Evolutionary conservation across 2,329 filamentous ascomycete species (phyloP).

Genomic region (Monascus ruber): DNA sequence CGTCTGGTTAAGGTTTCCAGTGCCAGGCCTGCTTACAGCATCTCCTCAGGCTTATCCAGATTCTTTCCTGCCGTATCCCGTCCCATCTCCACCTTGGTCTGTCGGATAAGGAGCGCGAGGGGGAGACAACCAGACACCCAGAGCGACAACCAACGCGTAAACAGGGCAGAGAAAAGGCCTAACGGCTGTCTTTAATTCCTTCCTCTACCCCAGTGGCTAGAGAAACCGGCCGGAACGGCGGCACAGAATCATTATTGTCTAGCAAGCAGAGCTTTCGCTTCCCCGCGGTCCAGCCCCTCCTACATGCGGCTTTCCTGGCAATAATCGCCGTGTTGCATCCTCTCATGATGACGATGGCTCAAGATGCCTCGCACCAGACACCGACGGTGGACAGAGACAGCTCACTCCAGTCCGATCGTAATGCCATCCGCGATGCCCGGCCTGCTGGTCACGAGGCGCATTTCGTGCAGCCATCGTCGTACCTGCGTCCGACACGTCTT

Average conservation of each 20-base stretch:
- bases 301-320: slow-evolving; percentile 7
- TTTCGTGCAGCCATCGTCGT: slow-evolving; percentile 39
- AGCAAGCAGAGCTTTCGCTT: neutral
- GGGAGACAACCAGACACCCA: too few species aligned
- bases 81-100: too few species aligned
- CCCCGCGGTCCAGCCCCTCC: slow-evolving; percentile 1
- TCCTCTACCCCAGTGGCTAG: neutral
- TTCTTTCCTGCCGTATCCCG: too few species aligned
- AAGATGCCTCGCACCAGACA: slow-evolving; percentile 11
- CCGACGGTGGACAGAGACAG: slow-evolving; percentile 15
- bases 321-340: slow-evolving; percentile 3
- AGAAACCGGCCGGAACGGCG: slow-evolving; percentile 1
- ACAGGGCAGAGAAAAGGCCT: too few species aligned
- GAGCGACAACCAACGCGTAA: too few species aligned
- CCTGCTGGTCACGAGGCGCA: slow-evolving; percentile 30
- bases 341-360: slow-evolving; percentile 13
- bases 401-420: slow-evolving; percentile 4
- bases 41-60: too few species aligned
- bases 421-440: slow-evolving; percentile 3
- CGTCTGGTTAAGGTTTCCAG: too few species aligned
- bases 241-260: neutral
- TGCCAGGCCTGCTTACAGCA: too few species aligned
- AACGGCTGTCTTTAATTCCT: neutral
- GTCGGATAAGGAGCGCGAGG: too few species aligned
- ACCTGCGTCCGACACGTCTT: slow-evolving; percentile 30